A percentile compares a stretch with the other conserved stretches of the same genome.
Evolutionary conservation across 1,139 yeast species (phyloP).

Genomic region (Taiozyma onychis): DNA sequence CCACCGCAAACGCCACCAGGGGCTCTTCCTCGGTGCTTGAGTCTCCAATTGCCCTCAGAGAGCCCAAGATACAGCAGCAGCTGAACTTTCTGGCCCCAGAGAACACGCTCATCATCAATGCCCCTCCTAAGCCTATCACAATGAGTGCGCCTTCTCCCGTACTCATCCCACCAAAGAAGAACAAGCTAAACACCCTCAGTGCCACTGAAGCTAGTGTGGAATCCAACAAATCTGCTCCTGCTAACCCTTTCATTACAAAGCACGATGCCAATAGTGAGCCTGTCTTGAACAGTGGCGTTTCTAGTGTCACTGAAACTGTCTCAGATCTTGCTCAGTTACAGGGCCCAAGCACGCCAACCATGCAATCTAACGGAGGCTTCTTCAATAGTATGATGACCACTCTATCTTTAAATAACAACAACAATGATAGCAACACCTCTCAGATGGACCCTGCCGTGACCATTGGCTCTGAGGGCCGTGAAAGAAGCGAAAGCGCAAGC

Average conservation of each 20-base stretch:
- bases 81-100: not conserved
- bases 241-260: conserved; percentile 52
- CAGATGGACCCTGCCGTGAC: not conserved
- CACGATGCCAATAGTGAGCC: conserved; percentile 33
- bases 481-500: conserved; percentile 1
- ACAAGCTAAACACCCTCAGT: conserved; percentile 1
- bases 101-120: conserved; percentile 1
- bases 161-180: conserved; percentile 8
- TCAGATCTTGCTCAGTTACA: conserved; percentile 13
- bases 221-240: conserved; percentile 42
- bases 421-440: not conserved
- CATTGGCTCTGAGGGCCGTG: not conserved
- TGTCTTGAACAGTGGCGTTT: conserved; percentile 1
- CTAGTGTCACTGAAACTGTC: conserved; percentile 11
- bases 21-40: not conserved
- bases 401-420: conserved; percentile 8
- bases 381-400: conserved; percentile 17
- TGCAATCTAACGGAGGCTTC: conserved; percentile 8
- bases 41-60: not conserved
- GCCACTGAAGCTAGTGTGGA: not conserved
- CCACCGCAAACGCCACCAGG: not conserved
- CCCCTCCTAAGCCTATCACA: conserved; percentile 7
- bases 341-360: conserved; percentile 8
- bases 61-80: not conserved
- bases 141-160: conserved; percentile 9